A percentile compares a stretch with the other conserved stretches of the same genome.
Evolutionary conservation across 306 rosid genomes (phyloP).

Genomic region (Prinsepia uniflora): DNA sequence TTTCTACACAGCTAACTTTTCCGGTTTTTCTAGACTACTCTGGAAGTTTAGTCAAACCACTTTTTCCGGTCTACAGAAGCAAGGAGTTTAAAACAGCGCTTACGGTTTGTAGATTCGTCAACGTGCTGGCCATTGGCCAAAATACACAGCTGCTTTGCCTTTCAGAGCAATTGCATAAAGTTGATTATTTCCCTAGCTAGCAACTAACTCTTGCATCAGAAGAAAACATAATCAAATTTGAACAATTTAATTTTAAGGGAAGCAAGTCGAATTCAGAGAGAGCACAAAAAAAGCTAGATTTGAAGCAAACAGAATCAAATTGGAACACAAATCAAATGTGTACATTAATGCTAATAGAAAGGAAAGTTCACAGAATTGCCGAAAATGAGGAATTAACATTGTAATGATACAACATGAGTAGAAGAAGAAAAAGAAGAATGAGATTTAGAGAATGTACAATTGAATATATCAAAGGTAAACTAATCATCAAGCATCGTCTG

Average conservation of each 20-base stretch:
- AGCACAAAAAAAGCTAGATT: background rate
- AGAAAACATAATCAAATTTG: background rate
- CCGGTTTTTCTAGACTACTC: too few species aligned
- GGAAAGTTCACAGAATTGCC: slow-evolving; percentile 25
- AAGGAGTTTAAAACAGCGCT: background rate
- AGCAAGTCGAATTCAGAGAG: too few species aligned
- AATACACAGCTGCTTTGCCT: background rate
- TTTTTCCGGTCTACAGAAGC: too few species aligned
- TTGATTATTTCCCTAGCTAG: too few species aligned
- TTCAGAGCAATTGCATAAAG: background rate
- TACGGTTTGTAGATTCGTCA: background rate
- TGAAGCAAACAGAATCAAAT: background rate
- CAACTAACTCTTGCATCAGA: background rate
- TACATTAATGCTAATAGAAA: slow-evolving; percentile 25
- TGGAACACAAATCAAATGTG: slow-evolving; percentile 26
- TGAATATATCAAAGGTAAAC: slow-evolving; percentile 18
- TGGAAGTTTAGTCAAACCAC: too few species aligned
- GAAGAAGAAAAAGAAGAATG: slow-evolving; percentile 27
- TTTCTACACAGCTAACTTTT: too few species aligned
- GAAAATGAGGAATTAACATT: slow-evolving; percentile 28
- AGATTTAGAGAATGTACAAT: slow-evolving; percentile 55
- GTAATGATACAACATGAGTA: slow-evolving; percentile 27
- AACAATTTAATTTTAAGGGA: too few species aligned
- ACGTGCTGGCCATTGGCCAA: background rate
- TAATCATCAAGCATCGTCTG: slow-evolving; percentile 58